Evolutionary conservation across 1,284 basidiomycete species (phyloP).

Genomic region (Microbotryomycetes sp.): DNA sequence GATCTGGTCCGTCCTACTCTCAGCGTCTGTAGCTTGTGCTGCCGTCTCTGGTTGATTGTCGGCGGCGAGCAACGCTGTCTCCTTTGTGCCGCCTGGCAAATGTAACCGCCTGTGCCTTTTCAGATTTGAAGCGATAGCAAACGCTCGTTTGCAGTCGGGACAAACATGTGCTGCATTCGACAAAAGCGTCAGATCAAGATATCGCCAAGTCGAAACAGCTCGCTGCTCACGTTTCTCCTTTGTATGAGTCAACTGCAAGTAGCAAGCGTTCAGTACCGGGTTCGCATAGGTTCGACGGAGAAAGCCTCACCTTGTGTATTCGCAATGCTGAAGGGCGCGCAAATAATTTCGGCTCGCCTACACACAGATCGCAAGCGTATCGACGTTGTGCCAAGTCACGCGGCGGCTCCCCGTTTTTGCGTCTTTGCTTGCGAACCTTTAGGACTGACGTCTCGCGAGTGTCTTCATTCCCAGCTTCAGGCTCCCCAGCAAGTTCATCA

Average conservation of each 20-base stretch:
- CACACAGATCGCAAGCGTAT: slow-evolving; percentile 13
- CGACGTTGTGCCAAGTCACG: slow-evolving; percentile 3
- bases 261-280: neutral
- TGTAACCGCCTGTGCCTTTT: slow-evolving; percentile 10
- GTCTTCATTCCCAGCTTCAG: neutral
- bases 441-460: neutral
- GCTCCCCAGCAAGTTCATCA: neutral
- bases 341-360: neutral
- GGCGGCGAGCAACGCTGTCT: neutral
- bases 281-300: neutral
- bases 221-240: slow-evolving; percentile 8
- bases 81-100: neutral
- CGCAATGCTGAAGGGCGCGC: slow-evolving; percentile 12
- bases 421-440: neutral
- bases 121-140: slow-evolving; percentile 13
- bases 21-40: too few species aligned
- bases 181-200: neutral
- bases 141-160: slow-evolving; percentile 5
- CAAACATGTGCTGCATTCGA: slow-evolving; percentile 5
- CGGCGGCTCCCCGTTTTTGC: slow-evolving; percentile 1
- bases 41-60: too few species aligned
- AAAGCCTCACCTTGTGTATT: slow-evolving; percentile 10
- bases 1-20: too few species aligned
- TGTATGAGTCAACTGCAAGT: slow-evolving; percentile 10
- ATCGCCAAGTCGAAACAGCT: neutral